Conservation (phyloP, 768 basidiomycete species). For the Infundibulicybe gibba region DNA sequence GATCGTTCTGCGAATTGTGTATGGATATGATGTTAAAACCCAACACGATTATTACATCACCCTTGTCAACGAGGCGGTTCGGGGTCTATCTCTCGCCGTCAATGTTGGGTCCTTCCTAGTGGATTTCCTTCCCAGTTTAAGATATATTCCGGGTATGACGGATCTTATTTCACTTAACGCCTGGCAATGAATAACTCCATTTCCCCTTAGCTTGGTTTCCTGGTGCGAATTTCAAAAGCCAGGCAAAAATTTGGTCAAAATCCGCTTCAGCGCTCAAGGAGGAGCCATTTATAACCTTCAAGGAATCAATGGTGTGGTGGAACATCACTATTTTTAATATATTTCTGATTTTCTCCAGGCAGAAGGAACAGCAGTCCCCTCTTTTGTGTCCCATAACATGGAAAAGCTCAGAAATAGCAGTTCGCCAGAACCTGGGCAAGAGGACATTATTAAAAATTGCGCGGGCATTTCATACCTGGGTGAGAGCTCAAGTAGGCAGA, state of each 20-base stretch:
- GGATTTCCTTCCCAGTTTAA: conserved; percentile 17
- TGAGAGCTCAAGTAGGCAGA: no score
- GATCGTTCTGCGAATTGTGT: conserved; percentile 23
- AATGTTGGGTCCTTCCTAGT: conserved; percentile 26
- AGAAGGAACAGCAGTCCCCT: conserved; percentile 17
- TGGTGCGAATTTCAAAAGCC: conserved; percentile 16
- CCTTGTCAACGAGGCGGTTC: conserved; percentile 14
- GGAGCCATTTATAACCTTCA: conserved; percentile 24
- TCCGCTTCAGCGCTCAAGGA: conserved; percentile 18
- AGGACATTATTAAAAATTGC: no score
- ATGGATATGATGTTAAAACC: conserved; percentile 24
- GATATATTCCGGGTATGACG: conserved; percentile 8
- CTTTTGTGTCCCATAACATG: conserved; percentile 14
- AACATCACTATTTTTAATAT: not conserved
- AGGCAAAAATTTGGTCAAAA: conserved; percentile 12
- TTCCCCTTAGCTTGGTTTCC: conserved; percentile 22
- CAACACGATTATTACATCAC: conserved; percentile 21
- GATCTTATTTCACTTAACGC: no score
- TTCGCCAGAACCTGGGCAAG: no score
- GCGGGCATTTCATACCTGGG: no score
- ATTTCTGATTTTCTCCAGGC: conserved; percentile 8
- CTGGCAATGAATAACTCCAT: no score
- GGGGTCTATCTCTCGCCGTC: conserved; percentile 11
- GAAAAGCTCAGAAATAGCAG: conserved; percentile 3
- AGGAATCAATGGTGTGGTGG: conserved; percentile 24